Conservation (phyloP, 2,329 filamentous ascomycete genomes). For the Metarhizium humberi region DNA sequence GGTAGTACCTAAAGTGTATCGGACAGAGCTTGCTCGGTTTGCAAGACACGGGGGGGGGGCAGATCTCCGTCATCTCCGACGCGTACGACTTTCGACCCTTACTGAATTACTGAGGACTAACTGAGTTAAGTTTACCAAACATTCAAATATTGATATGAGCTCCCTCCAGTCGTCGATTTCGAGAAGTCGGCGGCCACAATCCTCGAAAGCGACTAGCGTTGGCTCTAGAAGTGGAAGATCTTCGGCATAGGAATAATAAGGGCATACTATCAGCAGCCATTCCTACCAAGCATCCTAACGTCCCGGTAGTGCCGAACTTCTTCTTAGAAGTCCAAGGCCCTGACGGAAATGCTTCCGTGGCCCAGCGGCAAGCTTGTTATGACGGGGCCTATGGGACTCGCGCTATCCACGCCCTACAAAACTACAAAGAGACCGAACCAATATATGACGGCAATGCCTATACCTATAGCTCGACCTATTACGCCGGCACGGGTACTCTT, state of each 20-base stretch:
- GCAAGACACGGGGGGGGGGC: background rate
- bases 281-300: conserved; percentile 19
- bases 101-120: background rate
- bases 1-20: background rate
- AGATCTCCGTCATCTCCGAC: background rate
- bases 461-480: conserved; percentile 26
- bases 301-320: conserved; percentile 28
- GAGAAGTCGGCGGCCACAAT: background rate
- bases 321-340: conserved; percentile 28
- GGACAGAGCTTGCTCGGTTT: background rate
- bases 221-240: background rate
- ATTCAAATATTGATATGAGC: background rate
- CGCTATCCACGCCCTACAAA: conserved; percentile 24
- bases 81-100: background rate
- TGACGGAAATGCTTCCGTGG: conserved; percentile 16
- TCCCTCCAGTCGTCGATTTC: background rate
- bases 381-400: conserved; percentile 25
- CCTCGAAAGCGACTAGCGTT: background rate
- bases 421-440: conserved; percentile 17
- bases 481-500: conserved; percentile 18
- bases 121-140: background rate
- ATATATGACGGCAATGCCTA: conserved; percentile 26
- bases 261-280: conserved; percentile 5
- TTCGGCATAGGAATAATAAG: background rate
- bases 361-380: conserved; percentile 22